Conservation (phyloP, 768 basidiomycete species). For the Pisolithus marmoratus region DNA sequence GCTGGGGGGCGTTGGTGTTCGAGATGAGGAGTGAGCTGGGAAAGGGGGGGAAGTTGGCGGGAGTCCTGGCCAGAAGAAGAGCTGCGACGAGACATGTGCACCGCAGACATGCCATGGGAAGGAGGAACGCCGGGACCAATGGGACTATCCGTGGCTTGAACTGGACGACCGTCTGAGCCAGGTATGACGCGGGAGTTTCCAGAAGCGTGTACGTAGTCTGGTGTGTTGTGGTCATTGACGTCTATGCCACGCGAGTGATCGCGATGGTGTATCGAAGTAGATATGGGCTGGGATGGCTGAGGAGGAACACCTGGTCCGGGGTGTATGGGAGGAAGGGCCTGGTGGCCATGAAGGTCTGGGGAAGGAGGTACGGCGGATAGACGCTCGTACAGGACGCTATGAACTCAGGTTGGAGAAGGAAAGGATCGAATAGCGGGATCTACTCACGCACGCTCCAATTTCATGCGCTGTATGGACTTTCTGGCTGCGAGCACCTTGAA, state of each 20-base stretch:
- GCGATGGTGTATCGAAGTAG: conserved; percentile 21
- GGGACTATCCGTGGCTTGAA: conserved; percentile 45
- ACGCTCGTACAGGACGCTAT: conserved; percentile 74
- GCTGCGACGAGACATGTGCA: conserved; percentile 39
- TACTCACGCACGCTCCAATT: conserved; percentile 83
- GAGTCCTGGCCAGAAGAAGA: conserved; percentile 39
- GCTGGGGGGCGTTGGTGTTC: conserved; percentile 28
- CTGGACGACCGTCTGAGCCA: conserved; percentile 44
- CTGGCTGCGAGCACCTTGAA: conserved; percentile 76
- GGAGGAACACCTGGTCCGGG: conserved; percentile 32
- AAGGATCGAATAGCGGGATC: conserved; percentile 13
- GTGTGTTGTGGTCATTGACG: conserved; percentile 41
- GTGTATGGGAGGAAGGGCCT: conserved; percentile 27
- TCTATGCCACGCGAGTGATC: conserved; percentile 37
- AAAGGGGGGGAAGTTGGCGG: conserved; percentile 46
- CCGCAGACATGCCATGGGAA: conserved; percentile 32
- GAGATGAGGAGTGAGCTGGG: conserved; percentile 40
- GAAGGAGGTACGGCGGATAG: conserved; percentile 57
- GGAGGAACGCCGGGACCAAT: conserved; percentile 35
- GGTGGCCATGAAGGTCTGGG: conserved; percentile 42
- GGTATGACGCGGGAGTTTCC: conserved; percentile 42
- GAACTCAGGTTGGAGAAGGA: conserved; percentile 22
- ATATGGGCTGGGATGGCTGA: conserved; percentile 24
- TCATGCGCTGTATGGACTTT: conserved; percentile 79
- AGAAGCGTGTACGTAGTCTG: conserved; percentile 47